Percentiles rank a stretch among this genome's conserved stretches.
Evolutionary conservation across 2,329 filamentous ascomycete species (phyloP).

Genomic region (Colletotrichum lentis): DNA sequence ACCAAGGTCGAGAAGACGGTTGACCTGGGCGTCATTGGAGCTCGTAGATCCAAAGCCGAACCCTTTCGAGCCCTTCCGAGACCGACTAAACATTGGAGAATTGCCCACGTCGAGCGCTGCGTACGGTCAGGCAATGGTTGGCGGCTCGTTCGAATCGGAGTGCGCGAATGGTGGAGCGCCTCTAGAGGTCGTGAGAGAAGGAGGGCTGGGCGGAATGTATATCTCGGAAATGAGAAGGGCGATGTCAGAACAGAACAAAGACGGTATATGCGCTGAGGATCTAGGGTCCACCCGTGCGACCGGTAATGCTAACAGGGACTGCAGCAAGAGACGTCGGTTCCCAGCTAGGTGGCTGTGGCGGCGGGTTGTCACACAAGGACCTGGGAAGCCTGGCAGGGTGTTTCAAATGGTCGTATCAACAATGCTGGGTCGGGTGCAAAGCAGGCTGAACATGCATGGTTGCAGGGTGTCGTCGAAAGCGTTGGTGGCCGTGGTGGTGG

Average conservation of each 20-base stretch:
- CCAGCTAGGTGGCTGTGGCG: slow-evolving; percentile 33
- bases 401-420: slow-evolving; percentile 44
- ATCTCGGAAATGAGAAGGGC: slow-evolving; percentile 22
- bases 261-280: slow-evolving; percentile 30
- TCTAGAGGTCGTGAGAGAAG: not conserved
- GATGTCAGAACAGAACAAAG: slow-evolving; percentile 31
- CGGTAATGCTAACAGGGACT: slow-evolving; percentile 21
- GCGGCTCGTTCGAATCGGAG: slow-evolving; percentile 16
- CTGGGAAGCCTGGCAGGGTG: slow-evolving; percentile 38
- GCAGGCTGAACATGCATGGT: slow-evolving; percentile 40
- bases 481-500: slow-evolving; percentile 12
- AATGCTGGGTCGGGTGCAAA: slow-evolving; percentile 41
- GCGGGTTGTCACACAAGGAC: slow-evolving; percentile 35
- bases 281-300: slow-evolving; percentile 34
- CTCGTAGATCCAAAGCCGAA: slow-evolving; percentile 37
- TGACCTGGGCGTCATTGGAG: slow-evolving; percentile 31
- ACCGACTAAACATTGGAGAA: slow-evolving; percentile 36
- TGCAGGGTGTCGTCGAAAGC: slow-evolving; percentile 28
- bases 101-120: slow-evolving; percentile 1
- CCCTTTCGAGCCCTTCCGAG: slow-evolving; percentile 36
- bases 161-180: slow-evolving; percentile 21
- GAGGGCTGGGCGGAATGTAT: slow-evolving; percentile 31
- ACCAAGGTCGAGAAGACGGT: slow-evolving; percentile 36
- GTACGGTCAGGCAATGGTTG: slow-evolving; percentile 10
- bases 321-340: slow-evolving; percentile 28